Conservation (phyloP, 2,329 filamentous ascomycete genomes). For the Claviceps purpurea region DNA sequence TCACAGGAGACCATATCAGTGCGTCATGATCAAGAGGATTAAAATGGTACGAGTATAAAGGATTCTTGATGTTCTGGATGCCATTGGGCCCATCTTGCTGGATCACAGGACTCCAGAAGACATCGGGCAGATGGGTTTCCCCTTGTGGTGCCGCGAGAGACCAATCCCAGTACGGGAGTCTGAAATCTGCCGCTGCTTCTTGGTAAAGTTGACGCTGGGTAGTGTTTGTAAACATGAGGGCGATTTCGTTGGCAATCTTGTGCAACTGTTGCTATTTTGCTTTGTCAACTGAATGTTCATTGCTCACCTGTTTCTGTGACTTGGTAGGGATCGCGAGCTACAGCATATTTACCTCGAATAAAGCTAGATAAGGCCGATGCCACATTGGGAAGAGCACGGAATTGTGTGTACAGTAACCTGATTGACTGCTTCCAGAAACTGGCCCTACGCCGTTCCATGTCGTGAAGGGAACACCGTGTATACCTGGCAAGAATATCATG, state of each 20-base stretch:
- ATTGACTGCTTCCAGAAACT: conserved; percentile 35
- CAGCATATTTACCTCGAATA: conserved; percentile 35
- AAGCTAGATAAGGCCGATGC: conserved; percentile 67
- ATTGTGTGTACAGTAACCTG: conserved; percentile 66
- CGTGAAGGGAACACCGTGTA: conserved; percentile 62
- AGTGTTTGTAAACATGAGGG: conserved; percentile 32
- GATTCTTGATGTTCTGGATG: conserved; percentile 43
- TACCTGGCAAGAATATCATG: conserved; percentile 33
- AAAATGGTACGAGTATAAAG: conserved; percentile 47
- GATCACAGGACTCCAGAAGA: conserved; percentile 35
- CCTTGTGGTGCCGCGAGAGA: conserved; percentile 33
- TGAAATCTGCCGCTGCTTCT: conserved; percentile 35
- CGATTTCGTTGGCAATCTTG: conserved; percentile 27
- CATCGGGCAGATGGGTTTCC: conserved; percentile 31
- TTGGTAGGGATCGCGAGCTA: not conserved
- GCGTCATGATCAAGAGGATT: conserved; percentile 44
- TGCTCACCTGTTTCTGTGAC: not conserved
- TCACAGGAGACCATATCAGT: conserved; percentile 46
- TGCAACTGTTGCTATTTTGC: conserved; percentile 23
- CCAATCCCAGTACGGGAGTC: conserved; percentile 50
- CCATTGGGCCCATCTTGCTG: conserved; percentile 43
- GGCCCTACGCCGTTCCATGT: conserved; percentile 40
- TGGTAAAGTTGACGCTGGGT: conserved; percentile 35
- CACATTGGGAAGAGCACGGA: conserved; percentile 67
- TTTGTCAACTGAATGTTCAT: conserved; percentile 7